Evolutionary conservation across 1,139 yeast species (phyloP), one percentile per base, ranked within the genome.

Genomic region (Arxiozyma slooffiae): DNA sequence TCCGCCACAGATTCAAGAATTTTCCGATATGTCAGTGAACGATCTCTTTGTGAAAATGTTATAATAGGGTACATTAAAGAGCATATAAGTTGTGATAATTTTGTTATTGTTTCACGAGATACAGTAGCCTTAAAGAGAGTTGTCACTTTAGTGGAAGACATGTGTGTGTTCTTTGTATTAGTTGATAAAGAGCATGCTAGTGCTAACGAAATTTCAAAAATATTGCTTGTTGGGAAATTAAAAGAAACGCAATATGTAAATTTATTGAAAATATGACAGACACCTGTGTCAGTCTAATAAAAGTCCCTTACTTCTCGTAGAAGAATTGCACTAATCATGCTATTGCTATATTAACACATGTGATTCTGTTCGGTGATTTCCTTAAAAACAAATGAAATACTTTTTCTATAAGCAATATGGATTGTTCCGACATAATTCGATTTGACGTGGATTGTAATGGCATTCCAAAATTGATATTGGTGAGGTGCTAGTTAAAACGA

Each of bases 71-170:
- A 88, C 66, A 88, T 92, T 56, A 79, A 80, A 57, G 96, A 87
- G 60, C 77, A 82, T 57, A 76, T 85, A 52, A 75, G 77, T 55
- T 81, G 76, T 62, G 73, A 78, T 41, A 82, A 88, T 56, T 81
- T 92, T 36, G 87, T 90, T 53, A 85, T 92, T 54, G 88, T 88
- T 22, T 88, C 97, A 0, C 98, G 98, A 1, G 98, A 92, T 72
- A 98, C 98, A 5, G 98, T 98, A 62, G 98, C 98, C 52, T 97
- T 98, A 53, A 92, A 92, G 70, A 80, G 98, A 64, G 98, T 95
- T 8, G 97, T 97, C 1, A 86, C 90, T 7, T 75, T 92, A 58
- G 97, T 97, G 47, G 97, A 92, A 67, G 78, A 89, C 57, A 75
- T 92, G 57, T 97, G 90, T 67, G 76, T 90, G 62, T 89, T 88